Base-by-base conservation (phyloP, 176 grass and related monocot genomes). In the Guadua angustifolia region DNA sequence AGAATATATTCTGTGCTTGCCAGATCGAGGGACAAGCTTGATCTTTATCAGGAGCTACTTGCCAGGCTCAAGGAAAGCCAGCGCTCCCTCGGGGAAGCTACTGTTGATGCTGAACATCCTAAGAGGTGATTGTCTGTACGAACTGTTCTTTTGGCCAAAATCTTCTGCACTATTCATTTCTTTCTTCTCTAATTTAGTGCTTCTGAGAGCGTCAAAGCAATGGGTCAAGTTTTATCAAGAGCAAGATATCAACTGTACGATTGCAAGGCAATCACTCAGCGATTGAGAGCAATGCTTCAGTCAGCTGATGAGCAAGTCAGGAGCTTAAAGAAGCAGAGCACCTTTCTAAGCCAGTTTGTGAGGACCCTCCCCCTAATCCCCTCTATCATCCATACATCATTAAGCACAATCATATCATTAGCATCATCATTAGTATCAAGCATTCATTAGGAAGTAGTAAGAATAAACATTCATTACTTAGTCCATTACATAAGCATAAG, bases 251-350 rank as follows among this genome's bases (percentile, higher is more conserved):
- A 22, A 49, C 26, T 82, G 21, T 87, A 87, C 8, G 70, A 87
- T 9, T 87, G 85, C 78, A 69, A 75, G 69, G 46, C 71, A 59
- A 72, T 82, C 49, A 81, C 38, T 21, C 78, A 57, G 38, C 73
- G 78, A 22, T 45, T 87, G 52, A 75, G 85, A 87, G 70, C 69
- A 21, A 87, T 87, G 78, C 85, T 87, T 35, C 85, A 81, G 62
- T 81, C 78, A 59, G 85, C 77, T 7, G 85, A 87, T 87, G 78
- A 81, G 73, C 78, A 82, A 73, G 78, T 87, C 65, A 87, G 85
- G 71, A 81, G 77, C 46, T 75, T 82, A 71, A 87, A 87, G 85
- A 87, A 87, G 52, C 85, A 87, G 59, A 87, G 85, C 60, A 81
- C 78, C 43, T 87, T 87, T 68, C 78, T 87, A 9, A 87, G 78